Percentiles rank a stretch among this genome's conserved stretches.
Conservation (phyloP, 2,329 filamentous ascomycete genomes). For the Xylariaceae sp. region DNA sequence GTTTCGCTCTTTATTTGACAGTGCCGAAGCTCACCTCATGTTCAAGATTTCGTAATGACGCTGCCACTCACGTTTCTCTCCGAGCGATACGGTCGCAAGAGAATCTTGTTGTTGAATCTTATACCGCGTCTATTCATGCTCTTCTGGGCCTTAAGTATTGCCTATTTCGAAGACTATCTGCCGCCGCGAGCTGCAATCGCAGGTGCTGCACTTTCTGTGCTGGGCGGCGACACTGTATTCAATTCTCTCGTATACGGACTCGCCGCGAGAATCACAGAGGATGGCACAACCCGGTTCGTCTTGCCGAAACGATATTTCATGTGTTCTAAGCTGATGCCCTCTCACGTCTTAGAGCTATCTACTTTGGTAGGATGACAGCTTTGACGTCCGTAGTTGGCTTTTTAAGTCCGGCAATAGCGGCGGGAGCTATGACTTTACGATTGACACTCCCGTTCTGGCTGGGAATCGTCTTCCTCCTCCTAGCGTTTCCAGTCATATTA, state of each 20-base stretch:
- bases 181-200: conserved; percentile 38
- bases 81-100: conserved; percentile 38
- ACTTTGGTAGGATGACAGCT: conserved; percentile 48
- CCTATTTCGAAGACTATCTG: conserved; percentile 35
- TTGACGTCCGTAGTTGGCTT: conserved; percentile 43
- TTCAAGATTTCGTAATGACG: conserved; percentile 45
- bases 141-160: conserved; percentile 37
- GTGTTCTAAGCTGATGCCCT: conserved; percentile 14
- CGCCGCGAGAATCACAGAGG: conserved; percentile 40
- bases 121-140: conserved; percentile 39
- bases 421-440: conserved; percentile 40
- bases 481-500: conserved; percentile 33
- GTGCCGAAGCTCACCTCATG: conserved; percentile 1
- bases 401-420: conserved; percentile 43
- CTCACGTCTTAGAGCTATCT: conserved; percentile 37
- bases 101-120: conserved; percentile 41
- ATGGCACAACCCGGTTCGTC: conserved; percentile 35
- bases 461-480: conserved; percentile 34
- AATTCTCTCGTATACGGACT: conserved; percentile 45
- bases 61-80: conserved; percentile 44
- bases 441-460: conserved; percentile 43
- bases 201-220: conserved; percentile 39
- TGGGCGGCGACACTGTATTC: conserved; percentile 48
- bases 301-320: neutral
- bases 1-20: neutral